Conservation (phyloP, 768 basidiomycete species). For the Macrocybe gigantea region DNA sequence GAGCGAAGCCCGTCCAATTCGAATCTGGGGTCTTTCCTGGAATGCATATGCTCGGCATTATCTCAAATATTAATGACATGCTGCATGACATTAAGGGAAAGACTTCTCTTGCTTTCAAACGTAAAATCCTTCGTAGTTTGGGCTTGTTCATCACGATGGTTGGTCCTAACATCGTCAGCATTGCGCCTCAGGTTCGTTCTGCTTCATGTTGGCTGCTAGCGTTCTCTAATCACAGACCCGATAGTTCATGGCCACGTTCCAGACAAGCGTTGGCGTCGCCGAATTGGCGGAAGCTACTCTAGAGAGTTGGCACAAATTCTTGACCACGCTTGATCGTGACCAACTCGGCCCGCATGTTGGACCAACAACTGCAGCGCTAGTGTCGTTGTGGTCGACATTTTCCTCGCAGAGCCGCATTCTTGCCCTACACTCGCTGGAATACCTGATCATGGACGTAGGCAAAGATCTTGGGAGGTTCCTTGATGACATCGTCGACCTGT, state of each 20-base stretch:
- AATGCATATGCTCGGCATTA: slow-evolving; percentile 75
- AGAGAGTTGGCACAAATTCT: slow-evolving; percentile 73
- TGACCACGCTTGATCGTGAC: slow-evolving; percentile 53
- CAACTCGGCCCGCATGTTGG: slow-evolving; percentile 86
- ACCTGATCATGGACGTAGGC: slow-evolving; percentile 63
- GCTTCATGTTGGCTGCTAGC: background rate
- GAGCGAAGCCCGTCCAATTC: slow-evolving; percentile 19
- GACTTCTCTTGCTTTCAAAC: slow-evolving; percentile 61
- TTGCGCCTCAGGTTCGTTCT: slow-evolving; percentile 77
- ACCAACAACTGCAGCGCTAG: slow-evolving; percentile 79
- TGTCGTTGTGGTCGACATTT: slow-evolving; percentile 71
- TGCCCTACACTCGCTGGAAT: slow-evolving; percentile 57
- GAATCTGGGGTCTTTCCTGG: slow-evolving; percentile 57
- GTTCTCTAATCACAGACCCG: slow-evolving; percentile 3
- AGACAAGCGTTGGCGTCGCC: slow-evolving; percentile 74
- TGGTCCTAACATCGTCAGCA: slow-evolving; percentile 64
- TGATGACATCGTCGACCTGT: slow-evolving; percentile 77
- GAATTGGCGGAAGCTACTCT: slow-evolving; percentile 78
- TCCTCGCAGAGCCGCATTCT: slow-evolving; percentile 41
- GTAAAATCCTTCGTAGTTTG: slow-evolving; percentile 73
- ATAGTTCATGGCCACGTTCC: slow-evolving; percentile 94
- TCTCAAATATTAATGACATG: slow-evolving; percentile 80
- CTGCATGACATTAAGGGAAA: slow-evolving; percentile 82
- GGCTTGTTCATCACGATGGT: slow-evolving; percentile 67
- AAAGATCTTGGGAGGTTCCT: slow-evolving; percentile 49